phyloP scores from a whole-genome alignment of 1,284 basidiomycete genomes.

The Ceratobasidium sp. region DNA sequence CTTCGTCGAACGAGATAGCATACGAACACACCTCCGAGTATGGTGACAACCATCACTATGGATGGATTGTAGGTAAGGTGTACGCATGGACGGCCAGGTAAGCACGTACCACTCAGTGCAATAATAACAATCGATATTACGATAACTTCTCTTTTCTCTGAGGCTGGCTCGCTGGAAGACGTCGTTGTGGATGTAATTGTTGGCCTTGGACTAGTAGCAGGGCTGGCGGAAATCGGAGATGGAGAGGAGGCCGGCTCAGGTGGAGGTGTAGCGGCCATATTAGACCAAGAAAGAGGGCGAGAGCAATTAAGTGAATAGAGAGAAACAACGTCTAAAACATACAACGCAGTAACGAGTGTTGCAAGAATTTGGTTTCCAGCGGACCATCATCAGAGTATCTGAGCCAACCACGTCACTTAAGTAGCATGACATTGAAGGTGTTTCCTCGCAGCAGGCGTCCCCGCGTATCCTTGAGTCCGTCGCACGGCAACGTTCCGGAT shows the following conservation, averaged over 20 bases:
- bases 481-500: not conserved
- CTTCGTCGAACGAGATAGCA: not conserved
- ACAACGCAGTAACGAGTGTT: not conserved
- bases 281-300: not conserved
- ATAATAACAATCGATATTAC: not conserved
- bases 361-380: not conserved
- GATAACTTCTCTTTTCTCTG: not conserved
- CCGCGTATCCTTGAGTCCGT: not conserved
- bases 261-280: not conserved
- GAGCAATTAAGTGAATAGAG: not conserved
- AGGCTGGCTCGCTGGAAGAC: not conserved
- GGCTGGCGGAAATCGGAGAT: not conserved
- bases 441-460: not conserved
- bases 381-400: not conserved
- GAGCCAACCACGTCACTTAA: conserved; percentile 11
- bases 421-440: not conserved
- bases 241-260: conserved; percentile 4
- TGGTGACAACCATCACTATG: not conserved
- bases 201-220: too few species aligned
- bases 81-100: not conserved
- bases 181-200: not conserved
- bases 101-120: not conserved
- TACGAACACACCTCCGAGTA: not conserved
- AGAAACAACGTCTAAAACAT: not conserved
- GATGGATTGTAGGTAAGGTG: not conserved